Evolutionary conservation across 2,329 filamentous ascomycete species (phyloP), one percentile per base, ranked within the genome.

Genomic region (Xylaria sp.): DNA sequence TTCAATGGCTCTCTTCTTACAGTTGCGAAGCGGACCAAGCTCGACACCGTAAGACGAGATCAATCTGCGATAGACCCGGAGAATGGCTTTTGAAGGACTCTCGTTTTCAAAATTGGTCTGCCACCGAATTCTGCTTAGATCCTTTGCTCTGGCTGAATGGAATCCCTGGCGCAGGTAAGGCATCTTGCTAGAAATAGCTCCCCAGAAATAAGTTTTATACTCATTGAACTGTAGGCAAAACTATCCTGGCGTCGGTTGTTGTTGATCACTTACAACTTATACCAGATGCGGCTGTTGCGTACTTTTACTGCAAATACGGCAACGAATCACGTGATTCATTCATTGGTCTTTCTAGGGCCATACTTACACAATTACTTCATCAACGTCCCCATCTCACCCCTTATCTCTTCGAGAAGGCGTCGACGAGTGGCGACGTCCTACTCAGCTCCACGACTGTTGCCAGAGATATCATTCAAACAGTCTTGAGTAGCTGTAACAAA

Each of bases 301-400:
- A 70, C 66, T 80, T 79, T 68, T 80, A 79, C 60, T 80, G 76
- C 67, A 76, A 73, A 37, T 63, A 76, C 44, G 66, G 65, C 9
- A 71, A 79, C 53, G 17, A 54, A 2, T 52, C 70, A 6, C 71
- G 70, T 33, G 72, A 73, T 52, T 73, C 68, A 0, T 78, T 77
- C 47, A 60, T 72, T 3, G 59, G 67, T 5, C 63, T 79, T 35
- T 68, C 72, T 5, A 70, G 73, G 56, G 70, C 68, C 6, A 48
- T 80, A 10, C 63, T 80, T 1, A 61, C 66, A 9, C 78, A 80
- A 52, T 54, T 78, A 1, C 49, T 77, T 1, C 48, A 57, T n/a
- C 69, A 73, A 21, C 67, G 74, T 31, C 49, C 41, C 13, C 59
- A 70, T n/a, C 46, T 77, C 5, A 51, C 77, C 0, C 65, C 70